These are phyloP conservation scores for Claviceps monticola DNA, from an alignment of 2,329 filamentous ascomycete species.

Conservation along the genomic window DNA sequence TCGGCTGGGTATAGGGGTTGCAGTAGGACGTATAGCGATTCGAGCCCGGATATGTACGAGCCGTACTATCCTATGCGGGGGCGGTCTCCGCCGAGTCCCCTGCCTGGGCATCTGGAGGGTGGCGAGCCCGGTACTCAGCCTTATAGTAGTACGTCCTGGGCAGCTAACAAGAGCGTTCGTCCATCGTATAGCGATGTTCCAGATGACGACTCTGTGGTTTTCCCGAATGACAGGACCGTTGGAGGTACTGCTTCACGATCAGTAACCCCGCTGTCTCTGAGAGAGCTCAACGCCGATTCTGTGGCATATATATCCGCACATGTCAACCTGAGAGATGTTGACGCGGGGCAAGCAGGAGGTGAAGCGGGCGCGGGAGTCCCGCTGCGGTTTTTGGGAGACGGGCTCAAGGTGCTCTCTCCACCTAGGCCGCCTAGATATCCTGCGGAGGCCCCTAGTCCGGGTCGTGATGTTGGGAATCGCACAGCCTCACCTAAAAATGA, in stretches of 20 bases:
- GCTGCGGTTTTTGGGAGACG: slow-evolving; percentile 6
- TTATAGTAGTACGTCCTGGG: slow-evolving; percentile 22
- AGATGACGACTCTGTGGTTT: slow-evolving; percentile 9
- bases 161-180: slow-evolving; percentile 23
- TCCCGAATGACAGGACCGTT: slow-evolving; percentile 2
- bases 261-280: slow-evolving; percentile 1
- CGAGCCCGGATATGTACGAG: slow-evolving; percentile 23
- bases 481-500: not conserved
- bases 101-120: slow-evolving; percentile 29
- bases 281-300: not conserved
- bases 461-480: not conserved
- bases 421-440: not conserved
- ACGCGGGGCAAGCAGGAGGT: not conserved
- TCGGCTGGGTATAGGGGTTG: slow-evolving; percentile 30
- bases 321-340: not conserved
- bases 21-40: slow-evolving; percentile 23
- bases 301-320: not conserved
- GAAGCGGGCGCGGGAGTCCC: not conserved
- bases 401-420: slow-evolving; percentile 1
- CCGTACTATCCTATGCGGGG: slow-evolving; percentile 34
- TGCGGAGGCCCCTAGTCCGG: not conserved
- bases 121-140: slow-evolving; percentile 17
- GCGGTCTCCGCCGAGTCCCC: slow-evolving; percentile 38
- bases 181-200: slow-evolving; percentile 25
- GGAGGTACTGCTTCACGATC: not conserved